phyloP scores from a whole-genome alignment of 257 asterid genomes.

The Rubia yunnanensis region DNA sequence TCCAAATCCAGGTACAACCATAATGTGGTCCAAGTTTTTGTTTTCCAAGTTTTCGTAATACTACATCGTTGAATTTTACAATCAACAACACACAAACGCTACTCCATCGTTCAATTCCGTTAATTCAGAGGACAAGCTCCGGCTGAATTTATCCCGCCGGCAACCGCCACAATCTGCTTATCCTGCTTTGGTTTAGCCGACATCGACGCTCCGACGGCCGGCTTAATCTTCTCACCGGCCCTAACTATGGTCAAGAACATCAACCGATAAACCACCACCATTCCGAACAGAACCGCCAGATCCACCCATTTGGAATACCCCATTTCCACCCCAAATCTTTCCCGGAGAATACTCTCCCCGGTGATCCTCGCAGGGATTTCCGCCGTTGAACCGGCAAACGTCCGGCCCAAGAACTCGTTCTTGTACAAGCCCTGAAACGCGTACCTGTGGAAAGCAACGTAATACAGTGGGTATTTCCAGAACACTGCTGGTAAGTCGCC shows the following conservation, averaged over 20 bases:
- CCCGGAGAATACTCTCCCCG: constrained; percentile 19
- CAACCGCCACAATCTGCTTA: constrained; percentile 3
- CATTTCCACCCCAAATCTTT: constrained; percentile 16
- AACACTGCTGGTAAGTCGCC: constrained; percentile 15
- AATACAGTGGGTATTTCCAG: constrained; percentile 27
- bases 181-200: constrained; percentile 2
- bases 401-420: constrained; percentile 23
- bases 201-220: constrained; percentile 9
- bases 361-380: neutral
- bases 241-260: constrained; percentile 17
- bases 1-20: too few relatives aligned
- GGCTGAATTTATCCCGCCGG: neutral
- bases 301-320: constrained; percentile 25
- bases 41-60: too few relatives aligned
- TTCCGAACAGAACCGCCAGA: constrained; percentile 17
- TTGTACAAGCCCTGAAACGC: constrained; percentile 30
- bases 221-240: constrained; percentile 18
- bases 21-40: too few relatives aligned
- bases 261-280: constrained; percentile 17
- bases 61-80: too few relatives aligned
- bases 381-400: neutral
- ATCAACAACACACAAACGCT: too few relatives aligned
- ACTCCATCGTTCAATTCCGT: too few relatives aligned
- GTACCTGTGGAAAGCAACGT: constrained; percentile 24
- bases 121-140: neutral